A percentile compares a stretch with the other conserved stretches of the same genome.
phyloP scores from a whole-genome alignment of 2,329 filamentous ascomycete genomes.

The Mariannaea sp. region DNA sequence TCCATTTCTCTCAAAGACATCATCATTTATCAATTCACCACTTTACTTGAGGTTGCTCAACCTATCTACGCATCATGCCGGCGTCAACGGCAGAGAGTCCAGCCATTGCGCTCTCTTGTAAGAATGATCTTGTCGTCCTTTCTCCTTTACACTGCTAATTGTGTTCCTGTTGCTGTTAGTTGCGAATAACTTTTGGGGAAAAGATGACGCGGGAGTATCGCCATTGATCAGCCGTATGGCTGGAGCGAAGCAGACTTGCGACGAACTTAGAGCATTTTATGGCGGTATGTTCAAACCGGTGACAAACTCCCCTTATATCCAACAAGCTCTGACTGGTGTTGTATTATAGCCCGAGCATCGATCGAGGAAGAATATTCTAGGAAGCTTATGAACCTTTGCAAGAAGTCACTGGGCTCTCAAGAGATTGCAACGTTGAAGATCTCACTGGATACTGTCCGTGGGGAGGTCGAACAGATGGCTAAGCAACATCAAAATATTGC shows the following conservation, averaged over 20 bases:
- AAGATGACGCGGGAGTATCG: conserved; percentile 93
- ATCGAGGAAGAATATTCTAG: conserved; percentile 97
- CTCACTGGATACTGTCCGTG: conserved; percentile 85
- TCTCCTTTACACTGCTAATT: conserved; percentile 22
- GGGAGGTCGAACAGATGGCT: conserved; percentile 89
- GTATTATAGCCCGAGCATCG: conserved; percentile 72
- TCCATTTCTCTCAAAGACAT: conserved; percentile 17
- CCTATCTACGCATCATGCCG: conserved; percentile 55
- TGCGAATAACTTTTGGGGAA: conserved; percentile 99
- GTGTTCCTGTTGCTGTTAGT: conserved; percentile 57
- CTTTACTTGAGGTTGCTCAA: conserved; percentile 4
- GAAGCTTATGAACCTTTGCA: conserved; percentile 82
- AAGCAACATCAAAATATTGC: conserved; percentile 93
- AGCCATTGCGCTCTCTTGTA: conserved; percentile 71
- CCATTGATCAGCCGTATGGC: conserved; percentile 95
- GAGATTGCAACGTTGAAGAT: conserved; percentile 82
- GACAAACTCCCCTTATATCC: too few relatives aligned
- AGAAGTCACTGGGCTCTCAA: conserved; percentile 86
- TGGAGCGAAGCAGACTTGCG: conserved; percentile 89
- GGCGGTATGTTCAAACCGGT: conserved; percentile 58
- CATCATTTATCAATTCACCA: conserved; percentile 2
- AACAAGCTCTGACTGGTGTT: conserved; percentile 7
- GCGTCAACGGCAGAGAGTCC: conserved; percentile 65
- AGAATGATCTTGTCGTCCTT: conserved; percentile 28
- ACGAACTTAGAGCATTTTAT: conserved; percentile 93